Percentiles rank a stretch among this genome's conserved stretches.
Evolutionary conservation across 2,329 filamentous ascomycete species (phyloP).

Genomic region (Apiospora sp.): DNA sequence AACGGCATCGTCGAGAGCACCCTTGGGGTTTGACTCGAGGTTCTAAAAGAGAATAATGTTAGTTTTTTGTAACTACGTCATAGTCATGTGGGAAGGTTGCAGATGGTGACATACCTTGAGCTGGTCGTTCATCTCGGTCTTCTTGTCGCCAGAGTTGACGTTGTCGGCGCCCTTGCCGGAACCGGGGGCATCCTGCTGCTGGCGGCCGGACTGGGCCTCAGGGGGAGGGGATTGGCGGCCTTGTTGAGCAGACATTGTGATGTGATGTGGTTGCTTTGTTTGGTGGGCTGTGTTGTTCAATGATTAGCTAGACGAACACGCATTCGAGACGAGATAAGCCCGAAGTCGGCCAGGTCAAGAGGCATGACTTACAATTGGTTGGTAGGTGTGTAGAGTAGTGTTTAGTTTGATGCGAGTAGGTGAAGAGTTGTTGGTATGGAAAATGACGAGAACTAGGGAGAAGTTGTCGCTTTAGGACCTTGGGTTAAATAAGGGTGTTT

Average conservation of each 20-base stretch:
- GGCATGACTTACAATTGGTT: constrained; percentile 27
- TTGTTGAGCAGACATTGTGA: constrained; percentile 65
- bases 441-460: neutral
- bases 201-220: constrained; percentile 69
- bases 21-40: constrained; percentile 71
- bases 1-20: constrained; percentile 66
- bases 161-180: constrained; percentile 66
- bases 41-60: constrained; percentile 44
- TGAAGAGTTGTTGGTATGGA: constrained; percentile 1
- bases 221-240: constrained; percentile 83
- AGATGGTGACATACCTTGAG: constrained; percentile 51
- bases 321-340: neutral
- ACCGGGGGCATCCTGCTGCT: constrained; percentile 66
- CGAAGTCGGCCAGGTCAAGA: neutral
- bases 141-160: constrained; percentile 53
- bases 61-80: neutral
- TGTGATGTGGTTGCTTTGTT: constrained; percentile 45
- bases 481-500: constrained; percentile 7
- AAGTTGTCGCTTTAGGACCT: neutral
- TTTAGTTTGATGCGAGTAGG: constrained; percentile 8
- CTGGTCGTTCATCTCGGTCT: constrained; percentile 61
- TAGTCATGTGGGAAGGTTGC: neutral
- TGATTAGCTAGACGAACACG: neutral
- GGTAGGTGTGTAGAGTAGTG: constrained; percentile 27
- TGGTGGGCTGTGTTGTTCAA: neutral